Base-by-base conservation (phyloP, 2,329 filamentous ascomycete species). In the Aphanoascus verrucosus region DNA sequence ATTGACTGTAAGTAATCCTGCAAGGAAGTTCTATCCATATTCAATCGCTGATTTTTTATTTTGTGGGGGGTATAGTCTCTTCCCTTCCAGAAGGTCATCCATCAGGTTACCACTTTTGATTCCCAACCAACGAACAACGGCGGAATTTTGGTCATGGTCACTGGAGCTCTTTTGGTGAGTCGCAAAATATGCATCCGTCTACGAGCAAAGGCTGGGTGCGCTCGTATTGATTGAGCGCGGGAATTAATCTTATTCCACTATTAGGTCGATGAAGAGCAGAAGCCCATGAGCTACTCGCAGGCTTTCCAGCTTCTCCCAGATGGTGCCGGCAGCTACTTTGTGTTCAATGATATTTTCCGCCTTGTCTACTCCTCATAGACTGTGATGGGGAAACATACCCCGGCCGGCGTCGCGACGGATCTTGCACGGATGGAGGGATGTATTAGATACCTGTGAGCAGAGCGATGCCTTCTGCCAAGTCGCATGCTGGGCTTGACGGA, bases 271-370 rank as follows among this genome's bases (percentile, higher is more conserved):
- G 89, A 90, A 62, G 83, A 89, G 72, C 77, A 86, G 69, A 82
- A 82, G 65, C 87, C 88, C 43, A 93, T 96, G 85, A 89, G 81
- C 79, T 98, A 90, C 74, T 84, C 84, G 54, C 90, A 97, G 75
- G 74, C 80, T 54, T 97, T 97, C 80, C 86, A 94, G 72, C 84
- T 97, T 58, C 72, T 82, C 60, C 83, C 82, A 57, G 85, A 88
- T 53, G 72, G 72, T 28, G 61, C 64, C 49, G 84, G 82, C 62
- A 82, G 78, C 72, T 95, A 85, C 77, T 96, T 81, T 70, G 86
- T 97, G 68, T 84, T 84, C 76, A 96, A 97, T 77, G 91, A 97
- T 71, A 74, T 97, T 69, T 97, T 97, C 83, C 87, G 87, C 74
- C 81, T 97, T 58, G 80, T 95, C 62, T 91, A 86, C 72, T 59